These are phyloP conservation scores for Isatis tinctoria DNA, from an alignment of 345 rosid species.

Conservation along the genomic window DNA sequence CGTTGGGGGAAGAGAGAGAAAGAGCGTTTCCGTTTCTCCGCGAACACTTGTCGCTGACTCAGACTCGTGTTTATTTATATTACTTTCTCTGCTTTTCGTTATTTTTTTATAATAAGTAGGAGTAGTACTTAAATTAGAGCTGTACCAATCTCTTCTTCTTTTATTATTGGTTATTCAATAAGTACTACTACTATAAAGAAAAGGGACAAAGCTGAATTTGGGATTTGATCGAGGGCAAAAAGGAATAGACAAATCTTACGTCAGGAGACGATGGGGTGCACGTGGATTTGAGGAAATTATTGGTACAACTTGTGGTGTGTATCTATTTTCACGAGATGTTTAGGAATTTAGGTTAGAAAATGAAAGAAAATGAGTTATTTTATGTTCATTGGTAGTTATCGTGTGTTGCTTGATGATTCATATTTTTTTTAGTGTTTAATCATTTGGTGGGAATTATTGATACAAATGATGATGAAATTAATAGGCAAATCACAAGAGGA, in stretches of 20 bases:
- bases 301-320: constrained; percentile 5
- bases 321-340: background rate
- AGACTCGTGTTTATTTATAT: constrained; percentile 10
- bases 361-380: background rate
- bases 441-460: constrained; percentile 11
- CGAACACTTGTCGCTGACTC: constrained; percentile 56
- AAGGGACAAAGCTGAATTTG: constrained; percentile 13
- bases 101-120: no score
- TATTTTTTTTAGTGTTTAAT: constrained; percentile 1
- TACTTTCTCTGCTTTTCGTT: background rate
- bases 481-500: constrained; percentile 11
- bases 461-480: constrained; percentile 12
- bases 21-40: constrained; percentile 97
- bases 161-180: background rate
- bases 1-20: constrained; percentile 12
- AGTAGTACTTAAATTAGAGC: background rate
- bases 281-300: constrained; percentile 21
- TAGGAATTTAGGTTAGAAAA: background rate
- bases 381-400: background rate
- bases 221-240: background rate
- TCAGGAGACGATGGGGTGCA: constrained; percentile 28
- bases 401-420: constrained; percentile 13
- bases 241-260: constrained; percentile 9
- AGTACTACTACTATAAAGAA: background rate
- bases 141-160: background rate